phyloP scores from a whole-genome alignment of 306 rosid genomes.

The Dalbergia cochinchinensis region DNA sequence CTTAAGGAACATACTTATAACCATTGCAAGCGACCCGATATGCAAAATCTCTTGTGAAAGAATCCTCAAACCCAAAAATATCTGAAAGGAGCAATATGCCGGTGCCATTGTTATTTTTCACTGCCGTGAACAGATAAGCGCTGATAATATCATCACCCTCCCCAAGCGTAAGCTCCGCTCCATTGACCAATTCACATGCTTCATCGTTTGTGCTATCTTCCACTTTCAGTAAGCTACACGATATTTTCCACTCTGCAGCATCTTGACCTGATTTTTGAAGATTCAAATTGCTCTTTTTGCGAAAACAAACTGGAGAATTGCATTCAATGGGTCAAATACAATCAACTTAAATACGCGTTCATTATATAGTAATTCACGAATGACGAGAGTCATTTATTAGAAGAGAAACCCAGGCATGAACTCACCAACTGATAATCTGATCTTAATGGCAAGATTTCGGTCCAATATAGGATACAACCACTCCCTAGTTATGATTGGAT shows the following conservation, averaged over 20 bases:
- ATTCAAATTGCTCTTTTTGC: constrained; percentile 57
- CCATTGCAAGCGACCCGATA: constrained; percentile 86
- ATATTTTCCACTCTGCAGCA: constrained; percentile 47
- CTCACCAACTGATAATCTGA: background rate
- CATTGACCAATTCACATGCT: constrained; percentile 77
- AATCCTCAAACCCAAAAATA: constrained; percentile 73
- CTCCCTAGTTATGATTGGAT: no score
- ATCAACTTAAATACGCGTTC: background rate
- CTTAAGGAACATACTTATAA: constrained; percentile 67
- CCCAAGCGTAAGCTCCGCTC: constrained; percentile 75
- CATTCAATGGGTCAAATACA: constrained; percentile 42
- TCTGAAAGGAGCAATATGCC: constrained; percentile 84
- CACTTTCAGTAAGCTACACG: constrained; percentile 56
- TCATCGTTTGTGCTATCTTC: constrained; percentile 64
- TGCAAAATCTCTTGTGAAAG: constrained; percentile 80
- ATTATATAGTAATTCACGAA: background rate
- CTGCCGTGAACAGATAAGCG: constrained; percentile 81
- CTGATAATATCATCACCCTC: constrained; percentile 58
- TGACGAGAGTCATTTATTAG: background rate
- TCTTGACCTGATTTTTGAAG: constrained; percentile 44
- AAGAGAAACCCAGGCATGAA: background rate
- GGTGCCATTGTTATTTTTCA: constrained; percentile 78
- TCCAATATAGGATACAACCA: constrained; percentile 1
- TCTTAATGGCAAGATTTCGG: constrained; percentile 7
- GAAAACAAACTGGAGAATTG: constrained; percentile 68